Base-by-base conservation (phyloP, 2,329 filamentous ascomycete genomes). In the Pseudogymnoascus sp. region DNA sequence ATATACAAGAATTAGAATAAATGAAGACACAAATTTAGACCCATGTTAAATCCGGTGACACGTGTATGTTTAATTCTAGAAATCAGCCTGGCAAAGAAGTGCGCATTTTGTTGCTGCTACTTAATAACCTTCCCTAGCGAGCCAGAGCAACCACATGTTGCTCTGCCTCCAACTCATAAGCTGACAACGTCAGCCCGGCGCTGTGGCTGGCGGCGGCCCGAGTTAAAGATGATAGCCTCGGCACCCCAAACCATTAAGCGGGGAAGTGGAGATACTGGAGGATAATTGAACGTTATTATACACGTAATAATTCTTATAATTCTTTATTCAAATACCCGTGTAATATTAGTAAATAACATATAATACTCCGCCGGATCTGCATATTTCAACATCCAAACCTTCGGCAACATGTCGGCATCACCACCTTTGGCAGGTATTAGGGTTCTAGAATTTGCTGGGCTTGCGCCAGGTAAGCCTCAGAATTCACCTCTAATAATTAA, bases 391-490 rank as follows among this genome's bases (percentile, higher is more conserved):
- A 16, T 16, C 10, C 14, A 19, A 31, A 33, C 12, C 8, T 31
- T 31, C 23, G 14, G 2, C 16, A 61, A 45, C 14, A 72, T 73
- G 70, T 58, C 63, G 41, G 63, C 65, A 31, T 63, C 68, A 62
- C 68, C 76, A 41, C 81, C 83, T 4, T 76, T 89, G 31, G 74
- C 77, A 11, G 83, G 83, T 66, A 73, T 87, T 62, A 78, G 81
- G n/a, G 85, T 88, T 33, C 78, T 89, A 39, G 86, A 89, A 71
- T 83, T 89, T 67, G 85, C 83, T 23, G 85, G 85, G 29, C 75
- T 89, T 31, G 82, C 82, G 59, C 82, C 82, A 69, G 81, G 81
- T 80, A 77, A 62, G 60, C 16, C 7, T 41, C 21, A 4, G 2
- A n/a, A n/a, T 4, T 6, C 16, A 2, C 49, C 61, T 26, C 14